Percentiles rank a stretch among this genome's conserved stretches.
phyloP scores from a whole-genome alignment of 345 rosid genomes.

The Citrus australasica region DNA sequence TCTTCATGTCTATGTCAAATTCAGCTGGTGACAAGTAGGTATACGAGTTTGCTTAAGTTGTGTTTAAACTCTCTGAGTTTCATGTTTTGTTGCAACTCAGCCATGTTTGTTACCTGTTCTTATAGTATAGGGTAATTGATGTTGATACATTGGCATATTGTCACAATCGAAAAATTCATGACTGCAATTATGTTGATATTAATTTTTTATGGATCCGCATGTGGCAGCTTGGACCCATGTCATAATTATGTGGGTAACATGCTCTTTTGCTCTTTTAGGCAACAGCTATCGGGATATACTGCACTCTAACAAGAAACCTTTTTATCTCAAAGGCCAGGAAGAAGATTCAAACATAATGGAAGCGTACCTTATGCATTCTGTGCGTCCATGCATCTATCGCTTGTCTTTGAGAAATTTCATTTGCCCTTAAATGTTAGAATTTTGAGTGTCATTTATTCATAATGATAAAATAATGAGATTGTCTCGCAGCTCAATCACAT shows the following conservation, averaged over 20 bases:
- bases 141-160: not conserved
- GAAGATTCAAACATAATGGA: constrained; percentile 83
- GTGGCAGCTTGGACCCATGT: constrained; percentile 2
- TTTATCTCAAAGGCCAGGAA: constrained; percentile 65
- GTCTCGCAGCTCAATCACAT: constrained; percentile 86
- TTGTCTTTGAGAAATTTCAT: constrained; percentile 8
- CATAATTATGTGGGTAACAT: constrained; percentile 21
- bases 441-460: not conserved
- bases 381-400: constrained; percentile 31
- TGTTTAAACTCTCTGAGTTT: not conserved
- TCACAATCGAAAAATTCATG: not conserved
- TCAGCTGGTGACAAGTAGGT: not conserved
- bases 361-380: constrained; percentile 86
- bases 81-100: not conserved
- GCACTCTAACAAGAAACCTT: constrained; percentile 84
- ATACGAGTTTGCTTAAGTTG: not conserved
- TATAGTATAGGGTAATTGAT: not conserved
- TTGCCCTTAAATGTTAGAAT: constrained; percentile 6
- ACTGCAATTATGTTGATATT: not conserved
- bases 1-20: not conserved
- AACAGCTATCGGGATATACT: constrained; percentile 77
- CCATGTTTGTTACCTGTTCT: not conserved
- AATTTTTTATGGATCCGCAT: not conserved
- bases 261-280: constrained; percentile 35
- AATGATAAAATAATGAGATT: constrained; percentile 20